Conservation (phyloP, 768 basidiomycete species). For the Auricularia auricula-judae region DNA sequence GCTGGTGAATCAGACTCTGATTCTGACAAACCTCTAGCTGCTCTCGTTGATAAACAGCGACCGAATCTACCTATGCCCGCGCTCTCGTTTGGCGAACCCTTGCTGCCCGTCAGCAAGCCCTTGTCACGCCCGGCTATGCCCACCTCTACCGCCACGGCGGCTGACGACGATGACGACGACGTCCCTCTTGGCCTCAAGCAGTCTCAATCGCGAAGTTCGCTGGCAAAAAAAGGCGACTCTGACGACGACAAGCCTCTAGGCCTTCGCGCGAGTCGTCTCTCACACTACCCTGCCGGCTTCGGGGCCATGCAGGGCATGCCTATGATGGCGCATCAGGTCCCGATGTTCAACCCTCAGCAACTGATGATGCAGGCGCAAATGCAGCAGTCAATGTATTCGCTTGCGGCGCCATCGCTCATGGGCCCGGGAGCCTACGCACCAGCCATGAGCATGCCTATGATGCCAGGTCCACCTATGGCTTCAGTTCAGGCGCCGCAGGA, state of each 20-base stretch:
- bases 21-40: conserved; percentile 62
- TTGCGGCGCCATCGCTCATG: not conserved
- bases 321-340: not conserved
- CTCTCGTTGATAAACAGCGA: conserved; percentile 38
- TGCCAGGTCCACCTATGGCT: not conserved
- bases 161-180: conserved; percentile 17
- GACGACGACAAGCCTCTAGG: not conserved
- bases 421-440: not conserved
- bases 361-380: conserved; percentile 1
- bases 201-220: not conserved
- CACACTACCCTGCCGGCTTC: not conserved
- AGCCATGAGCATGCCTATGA: not conserved
- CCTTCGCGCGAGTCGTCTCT: not conserved
- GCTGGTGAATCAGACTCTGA: conserved; percentile 39
- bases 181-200: conserved; percentile 11
- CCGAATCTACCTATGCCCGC: conserved; percentile 14
- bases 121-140: conserved; percentile 8
- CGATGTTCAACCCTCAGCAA: not conserved
- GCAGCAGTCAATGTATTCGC: not conserved
- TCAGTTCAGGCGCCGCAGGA: not conserved
- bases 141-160: conserved; percentile 5
- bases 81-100: conserved; percentile 33
- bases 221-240: not conserved
- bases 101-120: conserved; percentile 21
- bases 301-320: not conserved